A percentile compares a stretch with the other conserved stretches of the same genome.
These are phyloP conservation scores for Penicillium sp. DNA, from an alignment of 2,329 filamentous ascomycete species.

Conservation along the genomic window DNA sequence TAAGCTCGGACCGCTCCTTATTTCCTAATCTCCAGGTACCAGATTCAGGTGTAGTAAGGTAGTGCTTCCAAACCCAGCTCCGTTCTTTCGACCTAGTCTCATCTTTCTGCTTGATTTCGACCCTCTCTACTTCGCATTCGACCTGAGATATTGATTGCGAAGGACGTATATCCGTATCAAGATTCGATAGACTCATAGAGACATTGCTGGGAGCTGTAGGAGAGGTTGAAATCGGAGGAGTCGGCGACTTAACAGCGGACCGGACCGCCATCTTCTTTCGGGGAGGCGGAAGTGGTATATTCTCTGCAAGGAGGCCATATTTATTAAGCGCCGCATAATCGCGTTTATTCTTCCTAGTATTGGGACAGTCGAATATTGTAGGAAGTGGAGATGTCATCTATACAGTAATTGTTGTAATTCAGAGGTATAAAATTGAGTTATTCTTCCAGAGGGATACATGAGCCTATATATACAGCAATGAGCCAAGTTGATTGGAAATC, in stretches of 20 bases:
- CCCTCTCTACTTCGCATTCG: background rate
- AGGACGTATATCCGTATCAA: background rate
- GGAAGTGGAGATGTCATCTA: background rate
- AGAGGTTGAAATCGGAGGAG: background rate
- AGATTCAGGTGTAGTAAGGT: background rate
- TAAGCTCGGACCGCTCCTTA: background rate
- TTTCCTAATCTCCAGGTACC: background rate
- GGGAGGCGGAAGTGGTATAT: background rate
- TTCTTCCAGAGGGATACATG: no score
- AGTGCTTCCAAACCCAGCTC: background rate
- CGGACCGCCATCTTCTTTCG: background rate
- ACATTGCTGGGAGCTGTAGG: background rate
- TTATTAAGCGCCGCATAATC: background rate
- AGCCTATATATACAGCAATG: no score
- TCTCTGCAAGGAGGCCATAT: background rate
- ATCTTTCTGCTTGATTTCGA: background rate
- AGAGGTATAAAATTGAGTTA: no score
- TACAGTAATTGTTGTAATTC: no score
- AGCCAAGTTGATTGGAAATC: no score
- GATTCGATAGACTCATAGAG: background rate
- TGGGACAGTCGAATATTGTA: background rate
- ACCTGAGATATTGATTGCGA: background rate
- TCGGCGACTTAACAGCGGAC: background rate
- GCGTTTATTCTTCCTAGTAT: background rate
- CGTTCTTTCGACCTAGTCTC: background rate